A percentile compares a stretch with the other conserved stretches of the same genome.
Conservation (phyloP, 139 green algal genomes). For the Eudorina sp. region DNA sequence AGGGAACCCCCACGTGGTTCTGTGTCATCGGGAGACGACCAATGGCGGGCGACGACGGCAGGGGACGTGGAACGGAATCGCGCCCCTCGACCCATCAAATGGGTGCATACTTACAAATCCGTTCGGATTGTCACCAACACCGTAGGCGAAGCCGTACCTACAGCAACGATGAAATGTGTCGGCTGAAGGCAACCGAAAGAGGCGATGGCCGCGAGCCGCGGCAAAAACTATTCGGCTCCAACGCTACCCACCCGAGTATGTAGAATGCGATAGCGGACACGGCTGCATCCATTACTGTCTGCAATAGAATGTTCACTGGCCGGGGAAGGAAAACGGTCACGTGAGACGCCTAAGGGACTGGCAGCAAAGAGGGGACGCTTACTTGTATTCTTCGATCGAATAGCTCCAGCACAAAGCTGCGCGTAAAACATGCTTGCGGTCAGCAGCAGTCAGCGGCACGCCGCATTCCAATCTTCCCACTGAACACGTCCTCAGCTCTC, state of each 20-base stretch:
- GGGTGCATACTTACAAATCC: constrained; percentile 53
- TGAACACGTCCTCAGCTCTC: too few species aligned
- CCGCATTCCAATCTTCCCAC: neutral
- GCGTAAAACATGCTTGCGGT: neutral
- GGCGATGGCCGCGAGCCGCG: too few species aligned
- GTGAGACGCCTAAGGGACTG: neutral
- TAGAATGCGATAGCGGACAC: constrained; percentile 81
- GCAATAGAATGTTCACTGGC: constrained; percentile 90
- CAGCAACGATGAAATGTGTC: too few species aligned
- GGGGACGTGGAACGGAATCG: too few species aligned
- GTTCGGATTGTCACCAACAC: constrained; percentile 51
- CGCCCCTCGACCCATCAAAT: neutral
- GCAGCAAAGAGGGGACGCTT: neutral
- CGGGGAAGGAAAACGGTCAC: neutral
- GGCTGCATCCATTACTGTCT: constrained; percentile 87
- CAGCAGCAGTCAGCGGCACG: neutral
- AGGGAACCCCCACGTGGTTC: too few species aligned
- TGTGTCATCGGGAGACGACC: too few species aligned
- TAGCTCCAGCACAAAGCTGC: constrained; percentile 86
- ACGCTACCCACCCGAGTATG: constrained; percentile 61
- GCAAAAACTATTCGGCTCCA: too few species aligned
- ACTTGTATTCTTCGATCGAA: constrained; percentile 90
- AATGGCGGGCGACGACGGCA: too few species aligned
- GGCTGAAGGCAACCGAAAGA: too few species aligned
- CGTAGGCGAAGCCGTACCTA: constrained; percentile 76